Conservation (phyloP, 768 basidiomycete genomes). For the Zangia roseola region DNA sequence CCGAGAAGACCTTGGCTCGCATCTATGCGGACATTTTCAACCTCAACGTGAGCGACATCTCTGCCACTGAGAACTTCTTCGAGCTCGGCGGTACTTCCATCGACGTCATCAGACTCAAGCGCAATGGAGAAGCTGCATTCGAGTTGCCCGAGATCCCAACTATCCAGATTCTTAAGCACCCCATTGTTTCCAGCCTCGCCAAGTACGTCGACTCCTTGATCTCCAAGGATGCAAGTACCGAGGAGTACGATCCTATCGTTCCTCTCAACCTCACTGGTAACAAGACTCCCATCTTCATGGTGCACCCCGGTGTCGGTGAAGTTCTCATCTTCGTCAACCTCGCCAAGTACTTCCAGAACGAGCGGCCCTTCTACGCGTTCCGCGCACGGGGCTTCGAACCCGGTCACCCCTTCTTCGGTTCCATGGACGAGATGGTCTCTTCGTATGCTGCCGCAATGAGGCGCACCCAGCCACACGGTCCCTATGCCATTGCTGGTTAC, state of each 20-base stretch:
- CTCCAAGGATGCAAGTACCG: constrained; percentile 15
- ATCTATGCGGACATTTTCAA: constrained; percentile 35
- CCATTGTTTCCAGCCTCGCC: constrained; percentile 29
- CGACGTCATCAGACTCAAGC: constrained; percentile 35
- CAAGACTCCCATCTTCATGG: constrained; percentile 44
- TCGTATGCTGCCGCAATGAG: constrained; percentile 36
- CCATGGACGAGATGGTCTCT: constrained; percentile 42
- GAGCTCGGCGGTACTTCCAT: constrained; percentile 44
- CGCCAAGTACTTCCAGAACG: constrained; percentile 40
- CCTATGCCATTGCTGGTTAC: constrained; percentile 44
- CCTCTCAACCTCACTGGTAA: constrained; percentile 38
- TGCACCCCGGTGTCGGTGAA: constrained; percentile 46
- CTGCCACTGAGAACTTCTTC: constrained; percentile 37
- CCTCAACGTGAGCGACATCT: constrained; percentile 22
- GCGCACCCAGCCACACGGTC: constrained; percentile 35
- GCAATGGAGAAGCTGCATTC: constrained; percentile 30
- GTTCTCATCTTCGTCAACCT: constrained; percentile 43
- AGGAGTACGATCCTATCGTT: constrained; percentile 42
- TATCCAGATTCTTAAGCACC: constrained; percentile 39
- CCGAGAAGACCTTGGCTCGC: constrained; percentile 31
- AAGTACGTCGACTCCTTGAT: constrained; percentile 34
- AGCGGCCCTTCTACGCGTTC: constrained; percentile 44
- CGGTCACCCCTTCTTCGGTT: constrained; percentile 34
- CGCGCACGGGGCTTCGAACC: constrained; percentile 46
- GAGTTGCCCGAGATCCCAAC: constrained; percentile 35